Conservation (phyloP, 176 grass and related monocot species). For the Oryza brachyantha region DNA sequence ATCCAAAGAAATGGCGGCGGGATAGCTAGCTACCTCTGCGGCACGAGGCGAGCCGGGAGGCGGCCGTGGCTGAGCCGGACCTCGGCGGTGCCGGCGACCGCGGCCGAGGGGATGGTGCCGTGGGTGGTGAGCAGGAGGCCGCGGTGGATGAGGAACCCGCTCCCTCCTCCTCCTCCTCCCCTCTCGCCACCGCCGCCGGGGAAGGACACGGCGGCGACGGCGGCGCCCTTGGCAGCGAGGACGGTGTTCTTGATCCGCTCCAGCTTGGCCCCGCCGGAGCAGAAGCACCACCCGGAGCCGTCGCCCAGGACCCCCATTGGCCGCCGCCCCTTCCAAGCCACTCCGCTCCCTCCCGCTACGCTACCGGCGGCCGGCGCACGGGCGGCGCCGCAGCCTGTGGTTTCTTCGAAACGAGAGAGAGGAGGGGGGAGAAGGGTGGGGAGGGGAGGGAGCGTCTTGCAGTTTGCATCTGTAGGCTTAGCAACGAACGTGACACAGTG, state of each 20-base stretch:
- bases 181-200: background rate
- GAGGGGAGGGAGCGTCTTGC: background rate
- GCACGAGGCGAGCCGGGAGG: slow-evolving; percentile 55
- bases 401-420: no score
- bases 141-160: slow-evolving; percentile 82
- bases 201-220: slow-evolving; percentile 62
- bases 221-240: slow-evolving; percentile 63
- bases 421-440: background rate
- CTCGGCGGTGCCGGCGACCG: slow-evolving; percentile 54
- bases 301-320: slow-evolving; percentile 78
- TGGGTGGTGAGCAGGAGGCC: slow-evolving; percentile 84
- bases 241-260: slow-evolving; percentile 78
- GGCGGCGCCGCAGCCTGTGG: slow-evolving; percentile 3
- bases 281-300: slow-evolving; percentile 82
- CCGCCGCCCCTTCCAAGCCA: background rate
- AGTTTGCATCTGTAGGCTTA: background rate
- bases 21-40: slow-evolving; percentile 55
- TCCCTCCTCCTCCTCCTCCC: slow-evolving; percentile 48
- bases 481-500: slow-evolving; percentile 41
- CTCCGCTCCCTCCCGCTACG: background rate
- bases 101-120: slow-evolving; percentile 64
- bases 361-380: slow-evolving; percentile 1
- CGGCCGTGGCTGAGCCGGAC: slow-evolving; percentile 63
- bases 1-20: background rate
- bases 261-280: slow-evolving; percentile 65